Evolutionary conservation across 2,329 filamentous ascomycete genomes (phyloP).

Genomic region (Diaporthe humulicola): DNA sequence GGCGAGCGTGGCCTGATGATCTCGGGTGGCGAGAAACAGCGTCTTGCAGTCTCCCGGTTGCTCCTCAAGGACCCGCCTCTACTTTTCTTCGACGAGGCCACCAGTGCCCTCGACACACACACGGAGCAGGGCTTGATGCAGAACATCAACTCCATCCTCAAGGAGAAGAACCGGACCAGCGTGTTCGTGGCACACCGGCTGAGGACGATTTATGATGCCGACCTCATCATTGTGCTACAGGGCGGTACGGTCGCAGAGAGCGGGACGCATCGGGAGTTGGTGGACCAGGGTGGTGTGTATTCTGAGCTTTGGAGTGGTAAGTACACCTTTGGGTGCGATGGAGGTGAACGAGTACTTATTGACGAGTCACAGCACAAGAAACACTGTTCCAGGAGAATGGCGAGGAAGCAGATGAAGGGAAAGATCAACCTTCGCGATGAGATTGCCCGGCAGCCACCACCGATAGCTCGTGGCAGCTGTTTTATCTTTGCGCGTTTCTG

Average conservation of each 20-base stretch:
- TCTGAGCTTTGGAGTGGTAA: constrained; percentile 90
- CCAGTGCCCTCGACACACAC: constrained; percentile 91
- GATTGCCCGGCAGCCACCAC: constrained; percentile 15
- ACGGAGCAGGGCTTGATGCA: constrained; percentile 91
- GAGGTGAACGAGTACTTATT: constrained; percentile 13
- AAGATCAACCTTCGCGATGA: constrained; percentile 71
- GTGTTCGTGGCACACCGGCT: constrained; percentile 95
- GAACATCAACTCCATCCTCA: constrained; percentile 93
- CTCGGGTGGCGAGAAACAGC: constrained; percentile 93
- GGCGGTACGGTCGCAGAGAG: constrained; percentile 88
- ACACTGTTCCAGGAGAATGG: constrained; percentile 66
- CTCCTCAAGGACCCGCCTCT: constrained; percentile 91
- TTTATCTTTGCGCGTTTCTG: too few species aligned
- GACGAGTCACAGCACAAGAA: constrained; percentile 68
- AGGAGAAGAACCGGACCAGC: constrained; percentile 89
- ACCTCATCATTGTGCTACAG: constrained; percentile 91
- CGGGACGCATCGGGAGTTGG: constrained; percentile 87
- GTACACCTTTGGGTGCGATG: constrained; percentile 48
- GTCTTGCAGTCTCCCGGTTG: constrained; percentile 85
- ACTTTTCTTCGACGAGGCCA: constrained; percentile 96
- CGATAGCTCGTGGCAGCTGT: neutral
- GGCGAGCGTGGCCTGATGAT: constrained; percentile 98
- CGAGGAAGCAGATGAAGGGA: constrained; percentile 52
- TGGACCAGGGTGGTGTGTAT: constrained; percentile 85
- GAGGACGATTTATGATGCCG: constrained; percentile 92